These are phyloP conservation scores for Salvia miltiorrhiza DNA, from an alignment of 257 asterid species.

Conservation along the genomic window DNA sequence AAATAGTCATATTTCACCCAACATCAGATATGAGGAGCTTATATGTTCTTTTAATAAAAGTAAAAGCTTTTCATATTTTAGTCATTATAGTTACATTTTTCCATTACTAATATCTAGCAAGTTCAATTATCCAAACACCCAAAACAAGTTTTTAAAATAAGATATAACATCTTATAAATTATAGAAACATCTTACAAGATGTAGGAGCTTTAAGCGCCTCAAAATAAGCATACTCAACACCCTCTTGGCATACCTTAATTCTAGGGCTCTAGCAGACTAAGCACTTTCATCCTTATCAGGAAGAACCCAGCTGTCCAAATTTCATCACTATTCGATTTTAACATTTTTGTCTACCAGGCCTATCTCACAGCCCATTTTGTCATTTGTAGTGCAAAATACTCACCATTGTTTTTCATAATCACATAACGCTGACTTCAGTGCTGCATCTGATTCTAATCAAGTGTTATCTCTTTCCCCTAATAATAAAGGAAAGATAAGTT, in stretches of 20 bases:
- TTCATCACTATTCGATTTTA: not conserved
- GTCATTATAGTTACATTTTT: not conserved
- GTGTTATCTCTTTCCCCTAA: not conserved
- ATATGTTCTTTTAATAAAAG: not conserved
- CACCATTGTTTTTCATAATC: not conserved
- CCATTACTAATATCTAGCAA: not conserved
- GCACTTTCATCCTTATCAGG: not conserved
- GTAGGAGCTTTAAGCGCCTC: not conserved
- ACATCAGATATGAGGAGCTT: not conserved
- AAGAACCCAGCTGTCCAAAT: not conserved
- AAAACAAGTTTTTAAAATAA: not conserved
- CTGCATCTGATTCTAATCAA: not conserved
- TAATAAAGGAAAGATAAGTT: not conserved
- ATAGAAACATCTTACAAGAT: not conserved
- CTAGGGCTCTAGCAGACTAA: slow-evolving; percentile 4
- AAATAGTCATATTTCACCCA: not conserved
- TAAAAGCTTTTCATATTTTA: not conserved
- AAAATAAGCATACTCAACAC: not conserved
- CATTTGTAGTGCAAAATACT: not conserved
- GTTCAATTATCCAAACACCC: not conserved
- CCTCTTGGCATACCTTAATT: not conserved
- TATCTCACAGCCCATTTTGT: not conserved
- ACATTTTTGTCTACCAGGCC: not conserved
- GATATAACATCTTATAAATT: not conserved
- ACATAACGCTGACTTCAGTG: not conserved